These are phyloP conservation scores for Ilyonectria mors-panacis DNA, from an alignment of 2,329 filamentous ascomycete genomes.

Conservation along the genomic window DNA sequence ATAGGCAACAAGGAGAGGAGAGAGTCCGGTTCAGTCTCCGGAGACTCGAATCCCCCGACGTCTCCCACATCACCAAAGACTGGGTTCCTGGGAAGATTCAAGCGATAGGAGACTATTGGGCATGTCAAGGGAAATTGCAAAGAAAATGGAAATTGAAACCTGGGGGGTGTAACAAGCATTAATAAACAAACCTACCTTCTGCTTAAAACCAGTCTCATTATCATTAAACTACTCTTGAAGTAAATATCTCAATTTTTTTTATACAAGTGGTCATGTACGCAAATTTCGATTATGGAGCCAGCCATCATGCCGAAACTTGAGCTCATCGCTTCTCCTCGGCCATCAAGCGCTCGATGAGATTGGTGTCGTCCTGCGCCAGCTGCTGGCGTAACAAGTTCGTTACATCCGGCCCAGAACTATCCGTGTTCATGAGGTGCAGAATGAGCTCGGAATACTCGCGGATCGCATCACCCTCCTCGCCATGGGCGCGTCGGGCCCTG, in stretches of 20 bases:
- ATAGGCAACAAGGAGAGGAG: conserved; percentile 48
- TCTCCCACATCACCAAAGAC: conserved; percentile 53
- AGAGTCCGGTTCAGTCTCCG: conserved; percentile 37
- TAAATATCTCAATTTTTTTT: neutral
- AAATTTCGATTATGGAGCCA: conserved; percentile 3
- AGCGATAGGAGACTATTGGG: conserved; percentile 50
- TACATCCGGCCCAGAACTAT: conserved; percentile 50
- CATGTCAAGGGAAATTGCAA: conserved; percentile 5
- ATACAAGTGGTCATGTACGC: conserved; percentile 1
- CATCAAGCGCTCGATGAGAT: conserved; percentile 65
- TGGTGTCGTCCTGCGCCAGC: conserved; percentile 62
- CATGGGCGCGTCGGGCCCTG: conserved; percentile 63
- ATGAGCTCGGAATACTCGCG: conserved; percentile 74
- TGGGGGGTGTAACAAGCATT: neutral
- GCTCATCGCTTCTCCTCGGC: conserved; percentile 58
- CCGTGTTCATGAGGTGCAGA: conserved; percentile 61
- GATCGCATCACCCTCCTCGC: conserved; percentile 72
- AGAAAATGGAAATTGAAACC: conserved; percentile 14
- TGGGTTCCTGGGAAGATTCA: conserved; percentile 62
- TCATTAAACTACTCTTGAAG: conserved; percentile 30
- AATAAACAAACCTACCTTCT: conserved; percentile 36
- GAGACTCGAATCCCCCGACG: conserved; percentile 16
- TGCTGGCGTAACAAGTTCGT: conserved; percentile 61
- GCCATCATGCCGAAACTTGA: conserved; percentile 3
- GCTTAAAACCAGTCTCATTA: conserved; percentile 30